Evolutionary conservation across 805 yeast species (phyloP).

Genomic region (Ogataea kodamae): DNA sequence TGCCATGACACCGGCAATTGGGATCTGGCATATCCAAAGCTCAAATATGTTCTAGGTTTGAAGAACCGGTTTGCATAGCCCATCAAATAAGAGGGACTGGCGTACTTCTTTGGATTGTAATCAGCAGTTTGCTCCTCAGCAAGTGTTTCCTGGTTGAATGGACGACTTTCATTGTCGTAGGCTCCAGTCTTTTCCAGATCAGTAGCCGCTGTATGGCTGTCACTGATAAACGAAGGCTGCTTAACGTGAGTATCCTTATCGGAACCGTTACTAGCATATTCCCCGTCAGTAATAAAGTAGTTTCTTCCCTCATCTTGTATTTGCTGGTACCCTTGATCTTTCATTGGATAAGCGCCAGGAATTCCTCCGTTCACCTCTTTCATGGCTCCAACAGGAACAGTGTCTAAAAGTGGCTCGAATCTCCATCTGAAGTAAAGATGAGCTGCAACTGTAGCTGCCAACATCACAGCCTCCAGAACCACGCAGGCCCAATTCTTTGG

Average conservation of each 20-base stretch:
- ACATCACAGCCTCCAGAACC: constrained; percentile 59
- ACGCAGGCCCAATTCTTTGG: constrained; percentile 77
- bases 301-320: constrained; percentile 36
- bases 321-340: constrained; percentile 64
- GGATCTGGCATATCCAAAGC: constrained; percentile 40
- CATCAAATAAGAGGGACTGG: constrained; percentile 11
- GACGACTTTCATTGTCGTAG: constrained; percentile 25
- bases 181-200: constrained; percentile 19
- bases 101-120: constrained; percentile 7
- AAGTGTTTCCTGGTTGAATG: constrained; percentile 17
- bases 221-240: constrained; percentile 17
- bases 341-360: constrained; percentile 47
- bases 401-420: constrained; percentile 61
- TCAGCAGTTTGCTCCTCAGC: constrained; percentile 6
- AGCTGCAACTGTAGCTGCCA: constrained; percentile 53
- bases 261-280: constrained; percentile 29
- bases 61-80: constrained; percentile 34
- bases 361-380: constrained; percentile 41
- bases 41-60: constrained; percentile 39
- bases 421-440: constrained; percentile 58
- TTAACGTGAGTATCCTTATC: constrained; percentile 17
- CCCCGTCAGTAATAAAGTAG: constrained; percentile 23
- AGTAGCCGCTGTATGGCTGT: constrained; percentile 17
- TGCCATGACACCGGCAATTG: constrained; percentile 38
- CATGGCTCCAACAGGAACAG: constrained; percentile 66